Evolutionary conservation across 2,329 filamentous ascomycete species (phyloP).

Genomic region (Penicillium psychrosexuale): DNA sequence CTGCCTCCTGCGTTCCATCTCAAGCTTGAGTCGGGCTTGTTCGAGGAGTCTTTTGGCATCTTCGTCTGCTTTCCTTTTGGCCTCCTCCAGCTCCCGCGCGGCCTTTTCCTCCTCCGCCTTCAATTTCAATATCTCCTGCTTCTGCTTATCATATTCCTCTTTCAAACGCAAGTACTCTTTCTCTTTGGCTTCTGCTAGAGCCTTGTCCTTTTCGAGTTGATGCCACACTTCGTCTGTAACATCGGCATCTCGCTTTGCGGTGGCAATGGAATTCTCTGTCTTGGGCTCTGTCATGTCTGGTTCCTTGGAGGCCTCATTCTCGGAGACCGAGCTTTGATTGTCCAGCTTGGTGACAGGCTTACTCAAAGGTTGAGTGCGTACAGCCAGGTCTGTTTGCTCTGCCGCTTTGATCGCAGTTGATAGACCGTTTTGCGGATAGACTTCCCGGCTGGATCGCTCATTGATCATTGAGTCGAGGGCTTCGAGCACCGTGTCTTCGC

Average conservation of each 20-base stretch:
- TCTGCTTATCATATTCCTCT: neutral
- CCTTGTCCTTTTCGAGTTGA: slow-evolving; percentile 19
- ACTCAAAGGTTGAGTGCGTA: neutral
- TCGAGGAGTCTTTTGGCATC: slow-evolving; percentile 30
- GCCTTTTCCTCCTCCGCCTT: neutral
- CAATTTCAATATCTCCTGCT: neutral
- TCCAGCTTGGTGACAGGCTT: neutral
- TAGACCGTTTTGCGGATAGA: neutral
- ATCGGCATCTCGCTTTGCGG: slow-evolving; percentile 17
- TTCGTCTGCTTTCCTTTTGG: slow-evolving; percentile 5
- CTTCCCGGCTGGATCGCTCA: slow-evolving; percentile 11
- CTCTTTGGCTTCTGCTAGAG: neutral
- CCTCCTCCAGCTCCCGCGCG: neutral
- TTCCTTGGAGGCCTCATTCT: neutral
- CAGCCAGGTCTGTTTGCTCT: neutral
- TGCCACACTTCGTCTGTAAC: slow-evolving; percentile 26
- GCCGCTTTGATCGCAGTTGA: no score
- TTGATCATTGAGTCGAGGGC: slow-evolving; percentile 17
- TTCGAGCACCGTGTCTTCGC: slow-evolving; percentile 9
- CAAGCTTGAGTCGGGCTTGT: slow-evolving; percentile 21
- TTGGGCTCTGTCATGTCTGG: neutral
- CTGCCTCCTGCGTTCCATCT: slow-evolving; percentile 27
- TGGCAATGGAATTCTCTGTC: neutral
- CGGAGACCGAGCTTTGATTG: neutral
- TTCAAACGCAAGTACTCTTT: neutral